A percentile compares a stretch with the other conserved stretches of the same genome.
These are phyloP conservation scores for Claviceps monticola DNA, from an alignment of 2,329 filamentous ascomycete species.

Conservation along the genomic window DNA sequence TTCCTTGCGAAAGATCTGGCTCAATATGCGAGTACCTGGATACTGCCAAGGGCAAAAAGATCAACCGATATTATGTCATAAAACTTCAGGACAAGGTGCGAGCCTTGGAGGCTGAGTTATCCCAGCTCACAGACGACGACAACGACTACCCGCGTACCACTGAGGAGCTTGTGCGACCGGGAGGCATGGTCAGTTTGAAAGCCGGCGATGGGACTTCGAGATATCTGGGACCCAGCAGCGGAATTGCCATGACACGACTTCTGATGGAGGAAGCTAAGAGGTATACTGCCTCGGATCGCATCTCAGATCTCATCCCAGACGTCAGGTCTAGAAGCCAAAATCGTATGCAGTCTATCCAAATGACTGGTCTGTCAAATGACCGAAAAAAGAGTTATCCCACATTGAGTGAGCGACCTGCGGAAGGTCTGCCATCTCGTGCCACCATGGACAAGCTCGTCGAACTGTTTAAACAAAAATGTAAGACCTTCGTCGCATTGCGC, in stretches of 20 bases:
- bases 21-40: conserved; percentile 93
- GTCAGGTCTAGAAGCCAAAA: conserved; percentile 42
- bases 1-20: conserved; percentile 83
- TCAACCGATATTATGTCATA: conserved; percentile 85
- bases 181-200: conserved; percentile 71
- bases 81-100: conserved; percentile 79
- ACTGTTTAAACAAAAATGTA: conserved; percentile 75
- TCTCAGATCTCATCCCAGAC: conserved; percentile 81
- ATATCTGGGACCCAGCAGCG: conserved; percentile 86
- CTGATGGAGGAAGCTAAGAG: conserved; percentile 95
- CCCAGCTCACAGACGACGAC: conserved; percentile 65
- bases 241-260: conserved; percentile 85
- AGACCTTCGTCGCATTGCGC: conserved; percentile 9
- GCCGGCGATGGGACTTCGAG: conserved; percentile 76
- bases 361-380: conserved; percentile 33
- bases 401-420: conserved; percentile 71
- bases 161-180: conserved; percentile 77
- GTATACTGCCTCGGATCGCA: conserved; percentile 79
- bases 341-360: conserved; percentile 45
- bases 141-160: conserved; percentile 53
- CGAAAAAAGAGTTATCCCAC: conserved; percentile 82
- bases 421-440: conserved; percentile 56
- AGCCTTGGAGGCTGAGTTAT: conserved; percentile 67
- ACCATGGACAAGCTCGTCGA: conserved; percentile 70
- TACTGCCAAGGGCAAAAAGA: conserved; percentile 69